A percentile compares a stretch with the other conserved stretches of the same genome.
phyloP scores from a whole-genome alignment of 2,329 filamentous ascomycete species.

The Trichoderma sp. region DNA sequence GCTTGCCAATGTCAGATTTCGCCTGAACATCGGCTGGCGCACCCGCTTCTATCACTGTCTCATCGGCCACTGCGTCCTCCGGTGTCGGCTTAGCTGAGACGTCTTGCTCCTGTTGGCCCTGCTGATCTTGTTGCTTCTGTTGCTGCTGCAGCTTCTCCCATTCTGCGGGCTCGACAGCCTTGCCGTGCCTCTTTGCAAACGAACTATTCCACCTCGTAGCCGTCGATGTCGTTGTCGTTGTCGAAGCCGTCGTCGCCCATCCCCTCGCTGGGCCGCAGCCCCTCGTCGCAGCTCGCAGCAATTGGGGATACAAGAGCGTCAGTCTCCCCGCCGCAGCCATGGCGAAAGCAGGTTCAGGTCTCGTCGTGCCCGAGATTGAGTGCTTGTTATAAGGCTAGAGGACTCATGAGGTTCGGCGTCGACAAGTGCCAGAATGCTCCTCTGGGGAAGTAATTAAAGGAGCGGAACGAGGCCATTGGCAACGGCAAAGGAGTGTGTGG shows the following conservation, averaged over 20 bases:
- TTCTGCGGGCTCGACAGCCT: slow-evolving; percentile 55
- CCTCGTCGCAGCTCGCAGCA: slow-evolving; percentile 52
- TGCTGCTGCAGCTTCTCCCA: slow-evolving; percentile 27
- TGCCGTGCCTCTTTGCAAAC: slow-evolving; percentile 58
- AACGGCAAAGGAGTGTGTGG: slow-evolving; percentile 1
- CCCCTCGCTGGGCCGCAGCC: slow-evolving; percentile 7
- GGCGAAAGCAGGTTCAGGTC: not conserved
- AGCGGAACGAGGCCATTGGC: not conserved
- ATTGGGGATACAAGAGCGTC: slow-evolving; percentile 66
- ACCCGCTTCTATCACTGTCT: not conserved
- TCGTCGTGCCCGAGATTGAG: not conserved
- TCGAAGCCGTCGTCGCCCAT: slow-evolving; percentile 17
- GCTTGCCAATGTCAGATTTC: slow-evolving; percentile 17
- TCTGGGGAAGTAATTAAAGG: not conserved
- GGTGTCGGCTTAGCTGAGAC: not conserved
- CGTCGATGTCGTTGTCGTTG: not conserved
- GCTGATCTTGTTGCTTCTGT: not conserved
- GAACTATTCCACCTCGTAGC: slow-evolving; percentile 39
- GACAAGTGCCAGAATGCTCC: not conserved
- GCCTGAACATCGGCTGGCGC: not conserved
- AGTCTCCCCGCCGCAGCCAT: slow-evolving; percentile 61
- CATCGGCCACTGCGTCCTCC: not conserved
- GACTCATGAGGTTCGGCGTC: slow-evolving; percentile 7
- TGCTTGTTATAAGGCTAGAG: not conserved
- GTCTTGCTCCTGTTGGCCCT: not conserved